Percentiles rank a stretch among this genome's conserved stretches.
phyloP scores from a whole-genome alignment of 2,329 filamentous ascomycete species.

The Colletotrichum cuscutae region DNA sequence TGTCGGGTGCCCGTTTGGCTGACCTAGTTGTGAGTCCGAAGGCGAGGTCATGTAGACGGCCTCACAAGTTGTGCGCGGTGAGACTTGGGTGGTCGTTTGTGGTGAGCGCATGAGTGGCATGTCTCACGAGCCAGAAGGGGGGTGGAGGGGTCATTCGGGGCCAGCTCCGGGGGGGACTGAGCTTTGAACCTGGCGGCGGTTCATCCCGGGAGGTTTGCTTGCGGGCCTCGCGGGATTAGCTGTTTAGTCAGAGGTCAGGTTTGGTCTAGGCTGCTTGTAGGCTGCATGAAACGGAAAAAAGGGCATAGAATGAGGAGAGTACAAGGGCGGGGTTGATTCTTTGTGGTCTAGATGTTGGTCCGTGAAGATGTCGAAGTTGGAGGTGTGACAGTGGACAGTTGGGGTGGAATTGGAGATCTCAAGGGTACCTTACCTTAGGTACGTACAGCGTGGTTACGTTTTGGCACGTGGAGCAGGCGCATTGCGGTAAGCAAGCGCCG shows the following conservation, averaged over 20 bases:
- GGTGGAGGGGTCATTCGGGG: slow-evolving; percentile 28
- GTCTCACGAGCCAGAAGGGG: slow-evolving; percentile 21
- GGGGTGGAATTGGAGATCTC: background rate
- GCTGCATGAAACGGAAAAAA: slow-evolving; percentile 19
- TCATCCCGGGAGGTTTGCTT: background rate
- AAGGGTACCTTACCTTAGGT: no score
- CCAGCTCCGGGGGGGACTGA: slow-evolving; percentile 29
- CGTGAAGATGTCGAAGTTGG: background rate
- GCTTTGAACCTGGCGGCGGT: slow-evolving; percentile 10
- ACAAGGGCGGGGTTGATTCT: background rate
- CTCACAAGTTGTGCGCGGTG: slow-evolving; percentile 31
- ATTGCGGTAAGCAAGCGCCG: background rate
- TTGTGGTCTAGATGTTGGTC: background rate
- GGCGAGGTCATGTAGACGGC: slow-evolving; percentile 31
- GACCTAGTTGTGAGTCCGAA: slow-evolving; percentile 26
- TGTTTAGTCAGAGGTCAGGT: background rate
- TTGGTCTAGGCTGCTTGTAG: background rate
- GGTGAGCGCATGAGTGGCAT: slow-evolving; percentile 33
- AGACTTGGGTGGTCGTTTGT: slow-evolving; percentile 32
- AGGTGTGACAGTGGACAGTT: background rate
- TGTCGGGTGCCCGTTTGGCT: slow-evolving; percentile 30
- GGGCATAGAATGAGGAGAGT: no score
- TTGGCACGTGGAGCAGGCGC: background rate
- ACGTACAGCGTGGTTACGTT: no score
- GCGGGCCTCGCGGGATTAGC: background rate